These are phyloP conservation scores for Pulveroboletus sp. DNA, from an alignment of 768 basidiomycete genomes.

Conservation along the genomic window DNA sequence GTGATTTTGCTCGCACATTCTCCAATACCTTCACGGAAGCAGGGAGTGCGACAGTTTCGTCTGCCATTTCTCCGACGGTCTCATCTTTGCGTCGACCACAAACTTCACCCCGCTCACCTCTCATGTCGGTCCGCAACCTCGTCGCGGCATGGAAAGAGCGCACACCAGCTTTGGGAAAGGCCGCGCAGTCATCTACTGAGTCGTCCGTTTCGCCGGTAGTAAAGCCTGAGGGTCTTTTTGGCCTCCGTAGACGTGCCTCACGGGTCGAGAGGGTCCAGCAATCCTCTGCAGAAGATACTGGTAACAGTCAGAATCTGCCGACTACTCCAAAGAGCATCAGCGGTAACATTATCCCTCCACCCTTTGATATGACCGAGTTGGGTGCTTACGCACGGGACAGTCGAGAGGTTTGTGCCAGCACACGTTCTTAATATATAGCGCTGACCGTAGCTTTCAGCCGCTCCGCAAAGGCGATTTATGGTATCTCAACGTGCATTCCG, in stretches of 20 bases:
- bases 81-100: conserved; percentile 59
- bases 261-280: conserved; percentile 21
- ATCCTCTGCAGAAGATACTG: conserved; percentile 6
- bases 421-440: not conserved
- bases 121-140: conserved; percentile 72
- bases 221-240: conserved; percentile 29
- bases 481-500: conserved; percentile 89
- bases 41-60: conserved; percentile 19
- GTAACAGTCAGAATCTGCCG: conserved; percentile 8
- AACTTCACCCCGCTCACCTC: conserved; percentile 62
- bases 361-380: conserved; percentile 45
- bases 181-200: conserved; percentile 32
- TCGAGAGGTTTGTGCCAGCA: conserved; percentile 37
- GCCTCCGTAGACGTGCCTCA: conserved; percentile 31
- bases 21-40: conserved; percentile 39
- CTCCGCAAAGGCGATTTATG: conserved; percentile 80
- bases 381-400: conserved; percentile 38
- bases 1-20: conserved; percentile 35
- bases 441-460: conserved; percentile 49
- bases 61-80: conserved; percentile 37
- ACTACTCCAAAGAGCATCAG: conserved; percentile 27
- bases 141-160: conserved; percentile 79
- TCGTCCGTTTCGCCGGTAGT: conserved; percentile 37
- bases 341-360: conserved; percentile 37
- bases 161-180: conserved; percentile 42